phyloP scores from a whole-genome alignment of 2,329 filamentous ascomycete species.

The Fusarium multiceps region DNA sequence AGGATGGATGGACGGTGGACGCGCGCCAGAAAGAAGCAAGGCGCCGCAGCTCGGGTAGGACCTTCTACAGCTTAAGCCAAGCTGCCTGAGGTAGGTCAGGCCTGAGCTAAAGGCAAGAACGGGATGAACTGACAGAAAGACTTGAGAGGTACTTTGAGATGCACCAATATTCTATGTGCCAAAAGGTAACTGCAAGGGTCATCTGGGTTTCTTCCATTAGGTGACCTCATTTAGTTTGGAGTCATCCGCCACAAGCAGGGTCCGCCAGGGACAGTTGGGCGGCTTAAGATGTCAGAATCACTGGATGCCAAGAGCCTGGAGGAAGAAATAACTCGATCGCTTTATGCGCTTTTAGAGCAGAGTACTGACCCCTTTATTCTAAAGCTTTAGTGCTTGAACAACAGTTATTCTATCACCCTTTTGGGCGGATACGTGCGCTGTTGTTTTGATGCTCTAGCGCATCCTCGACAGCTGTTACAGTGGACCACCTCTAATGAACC shows the following conservation, averaged over 20 bases:
- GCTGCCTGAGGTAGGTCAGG: conserved; percentile 30
- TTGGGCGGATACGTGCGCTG: conserved; percentile 29
- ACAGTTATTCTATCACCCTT: neutral
- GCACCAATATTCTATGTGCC: neutral
- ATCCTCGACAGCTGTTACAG: conserved; percentile 24
- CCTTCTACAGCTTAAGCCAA: conserved; percentile 31
- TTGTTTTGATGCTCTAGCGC: conserved; percentile 32
- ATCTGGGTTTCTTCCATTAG: neutral
- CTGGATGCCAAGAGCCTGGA: neutral
- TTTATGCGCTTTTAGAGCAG: rapidly evolving
- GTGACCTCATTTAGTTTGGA: conserved; percentile 31
- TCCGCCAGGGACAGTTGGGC: conserved; percentile 33
- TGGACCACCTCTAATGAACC: conserved; percentile 20
- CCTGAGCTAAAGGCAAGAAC: conserved; percentile 26
- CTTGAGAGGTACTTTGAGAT: conserved; percentile 12
- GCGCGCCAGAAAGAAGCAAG: conserved; percentile 41
- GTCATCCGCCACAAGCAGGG: conserved; percentile 35
- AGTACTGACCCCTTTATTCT: neutral
- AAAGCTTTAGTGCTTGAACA: neutral
- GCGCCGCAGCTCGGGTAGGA: conserved; percentile 24
- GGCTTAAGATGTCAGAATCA: neutral
- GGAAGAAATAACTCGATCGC: rapidly evolving
- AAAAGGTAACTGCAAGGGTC: conserved; percentile 16
- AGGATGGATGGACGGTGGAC: conserved; percentile 15
- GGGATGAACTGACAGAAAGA: conserved; percentile 9